Conservation (phyloP, 2,329 filamentous ascomycete species). For the Zymoseptoria passerinii region DNA sequence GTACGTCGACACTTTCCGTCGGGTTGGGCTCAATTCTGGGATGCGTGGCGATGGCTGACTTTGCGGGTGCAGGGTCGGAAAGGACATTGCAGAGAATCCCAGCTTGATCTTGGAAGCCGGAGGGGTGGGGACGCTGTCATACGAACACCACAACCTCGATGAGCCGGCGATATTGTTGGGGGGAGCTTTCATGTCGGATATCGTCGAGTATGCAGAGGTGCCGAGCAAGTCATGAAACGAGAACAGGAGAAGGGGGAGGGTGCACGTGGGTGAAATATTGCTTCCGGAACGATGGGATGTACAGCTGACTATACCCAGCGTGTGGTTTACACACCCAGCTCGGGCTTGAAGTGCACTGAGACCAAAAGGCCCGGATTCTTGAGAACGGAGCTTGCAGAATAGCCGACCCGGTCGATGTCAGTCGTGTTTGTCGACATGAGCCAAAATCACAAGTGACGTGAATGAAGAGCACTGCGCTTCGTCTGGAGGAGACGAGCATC, state of each 20-base stretch:
- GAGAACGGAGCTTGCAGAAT: no score
- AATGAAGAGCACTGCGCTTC: no score
- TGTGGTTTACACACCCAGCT: no score
- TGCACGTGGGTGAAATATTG: background rate
- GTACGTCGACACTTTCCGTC: slow-evolving; percentile 28
- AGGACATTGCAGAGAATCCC: slow-evolving; percentile 64
- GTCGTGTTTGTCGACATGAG: background rate
- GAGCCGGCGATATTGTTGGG: slow-evolving; percentile 46
- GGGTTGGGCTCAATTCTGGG: background rate
- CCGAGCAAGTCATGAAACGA: background rate
- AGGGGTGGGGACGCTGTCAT: slow-evolving; percentile 45
- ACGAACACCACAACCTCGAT: slow-evolving; percentile 42
- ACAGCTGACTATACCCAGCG: background rate
- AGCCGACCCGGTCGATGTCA: no score
- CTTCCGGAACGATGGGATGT: background rate
- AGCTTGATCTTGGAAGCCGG: slow-evolving; percentile 68
- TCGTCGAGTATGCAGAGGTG: slow-evolving; percentile 36
- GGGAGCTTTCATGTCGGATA: slow-evolving; percentile 44
- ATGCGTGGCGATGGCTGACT: background rate
- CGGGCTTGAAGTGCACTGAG: no score
- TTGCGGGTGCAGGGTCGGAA: slow-evolving; percentile 42
- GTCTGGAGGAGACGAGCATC: background rate
- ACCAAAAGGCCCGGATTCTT: no score
- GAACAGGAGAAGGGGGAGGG: background rate
- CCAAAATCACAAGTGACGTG: background rate